phyloP scores from a whole-genome alignment of 1,139 yeast species.

The Saccharomyces uvarum region DNA sequence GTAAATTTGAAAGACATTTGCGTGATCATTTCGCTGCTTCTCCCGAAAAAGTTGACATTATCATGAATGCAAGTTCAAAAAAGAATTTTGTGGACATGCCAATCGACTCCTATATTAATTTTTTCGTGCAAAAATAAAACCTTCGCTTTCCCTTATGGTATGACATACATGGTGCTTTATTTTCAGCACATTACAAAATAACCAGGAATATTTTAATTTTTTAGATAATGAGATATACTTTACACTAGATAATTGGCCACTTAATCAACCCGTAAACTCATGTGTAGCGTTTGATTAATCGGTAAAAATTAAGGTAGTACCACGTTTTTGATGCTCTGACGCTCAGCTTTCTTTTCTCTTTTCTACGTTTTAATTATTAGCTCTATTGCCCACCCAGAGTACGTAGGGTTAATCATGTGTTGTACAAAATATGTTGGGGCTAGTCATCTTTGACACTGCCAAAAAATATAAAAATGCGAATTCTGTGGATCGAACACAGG shows the following conservation, averaged over 20 bases:
- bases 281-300: background rate
- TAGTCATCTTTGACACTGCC: too few relatives aligned
- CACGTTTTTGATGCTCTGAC: too few relatives aligned
- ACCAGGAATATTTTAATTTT: too few relatives aligned
- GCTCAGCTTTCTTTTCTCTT: too few relatives aligned
- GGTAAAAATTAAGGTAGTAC: background rate
- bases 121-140: slow-evolving; percentile 19
- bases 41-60: slow-evolving; percentile 33
- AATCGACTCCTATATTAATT: slow-evolving; percentile 43
- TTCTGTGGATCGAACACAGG: slow-evolving; percentile 89
- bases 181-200: too few relatives aligned
- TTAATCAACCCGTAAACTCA: background rate
- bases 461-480: slow-evolving; percentile 41
- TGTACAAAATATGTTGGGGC: background rate
- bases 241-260: too few relatives aligned
- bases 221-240: too few relatives aligned
- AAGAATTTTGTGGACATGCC: slow-evolving; percentile 37
- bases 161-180: too few relatives aligned
- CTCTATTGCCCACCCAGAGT: too few relatives aligned
- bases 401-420: too few relatives aligned
- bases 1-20: slow-evolving; percentile 46
- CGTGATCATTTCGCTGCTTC: slow-evolving; percentile 37
- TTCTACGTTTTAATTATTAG: too few relatives aligned
- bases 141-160: background rate
- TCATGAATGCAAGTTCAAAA: slow-evolving; percentile 33